phyloP scores from a whole-genome alignment of 2,329 filamentous ascomycete species.

The Claviceps sp. region DNA sequence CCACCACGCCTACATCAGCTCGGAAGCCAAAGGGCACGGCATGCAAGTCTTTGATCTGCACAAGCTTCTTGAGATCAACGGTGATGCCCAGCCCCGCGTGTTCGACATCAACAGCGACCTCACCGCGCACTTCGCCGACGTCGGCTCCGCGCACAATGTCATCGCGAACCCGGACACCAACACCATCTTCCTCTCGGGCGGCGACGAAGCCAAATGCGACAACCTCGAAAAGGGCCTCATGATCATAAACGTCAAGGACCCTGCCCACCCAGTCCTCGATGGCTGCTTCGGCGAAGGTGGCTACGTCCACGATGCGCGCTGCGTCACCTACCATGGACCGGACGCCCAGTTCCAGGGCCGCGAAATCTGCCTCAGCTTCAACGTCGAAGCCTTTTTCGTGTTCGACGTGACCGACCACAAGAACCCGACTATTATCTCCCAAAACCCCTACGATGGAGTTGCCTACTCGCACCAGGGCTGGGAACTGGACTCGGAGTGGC shows the following conservation, averaged over 20 bases:
- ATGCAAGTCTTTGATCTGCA: constrained; percentile 52
- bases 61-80: constrained; percentile 27
- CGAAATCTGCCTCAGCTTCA: constrained; percentile 40
- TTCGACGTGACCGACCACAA: constrained; percentile 31
- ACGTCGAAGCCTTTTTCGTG: constrained; percentile 35
- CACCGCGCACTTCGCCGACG: constrained; percentile 19
- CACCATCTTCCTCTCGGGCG: constrained; percentile 31
- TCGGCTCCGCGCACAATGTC: constrained; percentile 33
- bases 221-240: constrained; percentile 35
- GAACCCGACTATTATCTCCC: constrained; percentile 30
- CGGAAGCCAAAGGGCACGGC: constrained; percentile 34
- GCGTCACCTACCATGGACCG: constrained; percentile 37
- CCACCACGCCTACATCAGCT: constrained; percentile 23
- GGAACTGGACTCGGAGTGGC: constrained; percentile 29
- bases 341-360: constrained; percentile 25
- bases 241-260: constrained; percentile 41
- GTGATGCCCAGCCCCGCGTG: constrained; percentile 22
- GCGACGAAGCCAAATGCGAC: constrained; percentile 12
- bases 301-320: constrained; percentile 40
- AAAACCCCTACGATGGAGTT: constrained; percentile 36
- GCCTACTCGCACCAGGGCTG: constrained; percentile 44
- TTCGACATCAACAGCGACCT: constrained; percentile 20
- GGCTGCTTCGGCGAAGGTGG: constrained; percentile 36
- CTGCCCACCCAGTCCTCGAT: constrained; percentile 33
- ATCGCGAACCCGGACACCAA: constrained; percentile 24